These are phyloP conservation scores for Sarocladium oryzae DNA, from an alignment of 2,329 filamentous ascomycete species.

Conservation along the genomic window DNA sequence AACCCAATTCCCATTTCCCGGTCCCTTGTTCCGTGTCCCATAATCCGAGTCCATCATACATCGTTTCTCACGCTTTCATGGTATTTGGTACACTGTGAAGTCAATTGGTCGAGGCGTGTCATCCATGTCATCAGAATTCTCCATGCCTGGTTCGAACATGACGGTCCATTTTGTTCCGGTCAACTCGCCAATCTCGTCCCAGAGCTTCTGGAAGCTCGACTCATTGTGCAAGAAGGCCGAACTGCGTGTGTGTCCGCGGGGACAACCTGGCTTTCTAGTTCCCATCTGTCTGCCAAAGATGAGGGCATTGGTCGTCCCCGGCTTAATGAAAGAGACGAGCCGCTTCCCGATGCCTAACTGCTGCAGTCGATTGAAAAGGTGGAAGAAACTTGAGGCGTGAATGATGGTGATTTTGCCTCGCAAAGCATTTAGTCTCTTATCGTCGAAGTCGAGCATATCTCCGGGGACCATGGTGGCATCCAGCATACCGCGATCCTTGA, in stretches of 20 bases:
- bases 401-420: slow-evolving; percentile 38
- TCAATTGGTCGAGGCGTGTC: slow-evolving; percentile 19
- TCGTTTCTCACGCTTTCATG: slow-evolving; percentile 10
- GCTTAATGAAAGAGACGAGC: slow-evolving; percentile 38
- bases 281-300: slow-evolving; percentile 48
- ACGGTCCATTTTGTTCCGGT: slow-evolving; percentile 45
- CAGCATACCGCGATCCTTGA: slow-evolving; percentile 47
- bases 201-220: slow-evolving; percentile 43
- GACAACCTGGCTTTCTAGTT: slow-evolving; percentile 20
- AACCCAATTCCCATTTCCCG: no score
- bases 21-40: not conserved
- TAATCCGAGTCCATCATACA: not conserved
- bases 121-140: not conserved
- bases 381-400: slow-evolving; percentile 44
- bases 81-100: slow-evolving; percentile 29
- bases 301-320: slow-evolving; percentile 35
- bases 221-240: slow-evolving; percentile 39
- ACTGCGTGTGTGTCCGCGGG: slow-evolving; percentile 10
- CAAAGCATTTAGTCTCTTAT: slow-evolving; percentile 27
- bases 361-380: slow-evolving; percentile 41
- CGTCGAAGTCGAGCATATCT: slow-evolving; percentile 39
- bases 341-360: slow-evolving; percentile 39
- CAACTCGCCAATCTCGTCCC: slow-evolving; percentile 43
- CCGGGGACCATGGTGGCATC: slow-evolving; percentile 42
- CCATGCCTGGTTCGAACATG: slow-evolving; percentile 26